phyloP scores from a whole-genome alignment of 805 yeast species.

The Komagataella ulmi region DNA sequence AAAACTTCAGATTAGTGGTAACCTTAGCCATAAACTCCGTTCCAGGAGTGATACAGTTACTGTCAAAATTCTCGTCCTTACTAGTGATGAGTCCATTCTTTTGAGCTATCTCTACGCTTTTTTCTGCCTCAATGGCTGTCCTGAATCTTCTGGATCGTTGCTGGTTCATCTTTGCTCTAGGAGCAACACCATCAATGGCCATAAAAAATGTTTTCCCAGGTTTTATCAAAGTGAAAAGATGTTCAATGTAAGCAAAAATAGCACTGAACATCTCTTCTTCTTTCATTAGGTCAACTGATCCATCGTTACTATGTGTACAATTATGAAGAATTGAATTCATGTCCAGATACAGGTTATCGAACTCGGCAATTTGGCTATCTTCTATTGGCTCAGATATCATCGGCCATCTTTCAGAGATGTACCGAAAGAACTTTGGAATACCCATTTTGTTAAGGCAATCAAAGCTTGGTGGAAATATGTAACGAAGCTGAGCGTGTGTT shows the following conservation, averaged over 20 bases:
- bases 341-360: slow-evolving; percentile 88
- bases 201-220: slow-evolving; percentile 82
- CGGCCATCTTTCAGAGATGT: slow-evolving; percentile 99
- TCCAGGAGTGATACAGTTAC: slow-evolving; percentile 92
- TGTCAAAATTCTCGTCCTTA: slow-evolving; percentile 76
- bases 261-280: slow-evolving; percentile 89
- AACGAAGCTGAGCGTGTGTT: not conserved
- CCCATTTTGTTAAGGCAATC: slow-evolving; percentile 32
- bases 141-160: slow-evolving; percentile 93
- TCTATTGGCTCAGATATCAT: slow-evolving; percentile 77
- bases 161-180: slow-evolving; percentile 97
- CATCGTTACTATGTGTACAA: slow-evolving; percentile 78
- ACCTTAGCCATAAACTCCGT: slow-evolving; percentile 91
- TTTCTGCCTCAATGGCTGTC: slow-evolving; percentile 87
- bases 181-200: slow-evolving; percentile 99
- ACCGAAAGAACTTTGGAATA: slow-evolving; percentile 93
- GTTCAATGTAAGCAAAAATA: slow-evolving; percentile 92
- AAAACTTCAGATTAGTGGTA: slow-evolving; percentile 71
- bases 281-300: slow-evolving; percentile 45
- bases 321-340: slow-evolving; percentile 95
- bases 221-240: slow-evolving; percentile 72
- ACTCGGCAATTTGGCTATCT: slow-evolving; percentile 77
- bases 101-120: slow-evolving; percentile 59
- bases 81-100: slow-evolving; percentile 65
- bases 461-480: not conserved